Evolutionary conservation across 2,329 filamentous ascomycete species (phyloP), one percentile per base, ranked within the genome.

Genomic region (Pestalotiopsis sp.): DNA sequence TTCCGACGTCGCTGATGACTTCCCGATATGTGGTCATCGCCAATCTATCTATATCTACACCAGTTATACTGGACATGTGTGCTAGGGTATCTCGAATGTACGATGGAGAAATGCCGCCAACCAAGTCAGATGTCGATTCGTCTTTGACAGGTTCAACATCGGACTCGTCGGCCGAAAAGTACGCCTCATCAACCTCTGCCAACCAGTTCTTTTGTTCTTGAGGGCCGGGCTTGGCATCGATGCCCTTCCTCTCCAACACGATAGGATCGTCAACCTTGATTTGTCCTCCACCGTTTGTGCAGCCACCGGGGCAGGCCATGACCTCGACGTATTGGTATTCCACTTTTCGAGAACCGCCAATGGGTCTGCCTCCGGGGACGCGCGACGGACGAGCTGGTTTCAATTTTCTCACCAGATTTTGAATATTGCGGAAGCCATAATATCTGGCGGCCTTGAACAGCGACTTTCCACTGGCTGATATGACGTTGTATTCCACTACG

Each of bases 261-360:
- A 89, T 82, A 6, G 92, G 89, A 78, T 98, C 96, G 66, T 94
- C 93, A 31, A 94, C 89, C 77, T 97, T 97, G 78, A 99, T 91
- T 83, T 99, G 96, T 0, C 96, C 96, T 49, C 96, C 96, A 2
- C 96, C 96, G 75, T 99, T 99, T 67, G 96, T 99, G 82, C 96
- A 99, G 3, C 96, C 96, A n/a, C 96, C 96, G 0, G 96, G 96
- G 80, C 96, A 99, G 14, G 96, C 96, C 96, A 99, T 99, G 69
- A 99, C 96, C 81, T 99, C 96, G 36, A 98, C 93, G 80, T 97
- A 98, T n/a, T 92, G 88, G 78, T 95, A 95, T 45, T 97, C 94
- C 6, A 88, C 81, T 71, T 84, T 87, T 69, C 87, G 86, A 58
- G 83, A 87, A 66, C 84, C 86, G 1, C 86, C 88, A 61, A 88